A percentile compares a stretch with the other conserved stretches of the same genome.
Conservation (phyloP, 2,329 filamentous ascomycete species). For the Penicillium hesseltinei region DNA sequence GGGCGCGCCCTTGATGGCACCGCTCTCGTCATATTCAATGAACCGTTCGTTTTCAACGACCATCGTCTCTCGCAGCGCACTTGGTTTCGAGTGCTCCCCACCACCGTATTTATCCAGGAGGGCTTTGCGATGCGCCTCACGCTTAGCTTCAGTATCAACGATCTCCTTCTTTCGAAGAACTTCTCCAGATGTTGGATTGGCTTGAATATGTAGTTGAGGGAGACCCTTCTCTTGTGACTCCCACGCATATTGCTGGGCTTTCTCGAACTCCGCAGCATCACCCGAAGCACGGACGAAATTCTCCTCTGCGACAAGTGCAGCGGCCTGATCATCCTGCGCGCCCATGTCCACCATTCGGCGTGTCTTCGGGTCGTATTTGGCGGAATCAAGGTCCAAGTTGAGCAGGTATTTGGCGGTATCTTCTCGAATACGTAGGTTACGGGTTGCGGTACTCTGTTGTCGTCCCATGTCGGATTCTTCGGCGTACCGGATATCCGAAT, state of each 20-base stretch:
- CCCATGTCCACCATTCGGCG: conserved; percentile 84
- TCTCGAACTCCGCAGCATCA: conserved; percentile 89
- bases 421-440: conserved; percentile 87
- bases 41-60: conserved; percentile 81
- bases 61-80: conserved; percentile 63
- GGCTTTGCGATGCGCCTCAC: conserved; percentile 65
- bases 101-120: conserved; percentile 81
- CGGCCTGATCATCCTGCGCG: conserved; percentile 74
- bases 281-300: conserved; percentile 86
- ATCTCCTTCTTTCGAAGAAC: conserved; percentile 76
- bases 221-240: conserved; percentile 83
- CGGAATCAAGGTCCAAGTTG: conserved; percentile 92
- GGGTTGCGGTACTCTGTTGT: conserved; percentile 84
- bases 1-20: conserved; percentile 82
- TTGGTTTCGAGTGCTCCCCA: conserved; percentile 60
- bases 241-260: conserved; percentile 88
- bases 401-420: conserved; percentile 96
- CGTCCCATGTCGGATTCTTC: conserved; percentile 97
- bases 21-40: conserved; percentile 90
- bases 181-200: conserved; percentile 92
- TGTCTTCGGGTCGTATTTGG: conserved; percentile 97
- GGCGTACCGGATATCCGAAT: conserved; percentile 66
- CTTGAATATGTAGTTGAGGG: conserved; percentile 84
- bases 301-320: conserved; percentile 84
- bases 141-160: conserved; percentile 69